Conservation (phyloP, 1,139 yeast genomes). For the Protomyces macrosporus region DNA sequence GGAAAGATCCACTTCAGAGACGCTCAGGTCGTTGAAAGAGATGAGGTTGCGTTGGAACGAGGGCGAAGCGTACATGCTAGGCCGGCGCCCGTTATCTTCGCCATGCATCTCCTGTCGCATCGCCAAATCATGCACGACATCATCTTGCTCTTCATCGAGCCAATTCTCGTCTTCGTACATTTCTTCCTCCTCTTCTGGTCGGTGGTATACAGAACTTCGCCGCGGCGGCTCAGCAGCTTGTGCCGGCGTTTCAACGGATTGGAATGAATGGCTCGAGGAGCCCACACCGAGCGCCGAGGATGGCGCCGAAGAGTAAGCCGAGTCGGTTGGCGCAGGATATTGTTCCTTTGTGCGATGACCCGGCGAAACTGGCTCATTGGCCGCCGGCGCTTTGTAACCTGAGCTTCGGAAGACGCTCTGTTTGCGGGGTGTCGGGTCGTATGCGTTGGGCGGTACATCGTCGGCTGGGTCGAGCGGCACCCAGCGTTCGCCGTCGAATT, state of each 20-base stretch:
- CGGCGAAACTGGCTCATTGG: neutral
- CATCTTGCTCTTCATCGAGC: slow-evolving; percentile 4
- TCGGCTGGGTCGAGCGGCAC: slow-evolving; percentile 10
- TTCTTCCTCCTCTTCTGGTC: slow-evolving; percentile 3
- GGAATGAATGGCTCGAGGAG: neutral
- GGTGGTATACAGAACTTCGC: slow-evolving; percentile 12
- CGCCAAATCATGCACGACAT: slow-evolving; percentile 9
- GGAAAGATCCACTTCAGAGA: slow-evolving; percentile 23
- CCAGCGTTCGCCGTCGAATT: slow-evolving; percentile 24
- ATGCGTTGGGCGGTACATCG: neutral
- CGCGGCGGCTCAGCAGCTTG: neutral
- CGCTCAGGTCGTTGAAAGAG: slow-evolving; percentile 10
- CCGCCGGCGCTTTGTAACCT: neutral
- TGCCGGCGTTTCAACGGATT: neutral
- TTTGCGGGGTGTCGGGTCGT: neutral
- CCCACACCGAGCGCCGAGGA: neutral
- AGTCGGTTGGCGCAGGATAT: neutral
- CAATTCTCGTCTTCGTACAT: neutral
- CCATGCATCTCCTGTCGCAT: slow-evolving; percentile 1
- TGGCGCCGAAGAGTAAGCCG: neutral
- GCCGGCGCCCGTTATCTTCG: slow-evolving; percentile 2
- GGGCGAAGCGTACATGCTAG: slow-evolving; percentile 13
- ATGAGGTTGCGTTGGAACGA: slow-evolving; percentile 11
- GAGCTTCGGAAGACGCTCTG: neutral
- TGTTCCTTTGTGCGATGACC: neutral